These are phyloP conservation scores for Ustilaginoidea virens DNA, from an alignment of 2,329 filamentous ascomycete species.

Conservation along the genomic window DNA sequence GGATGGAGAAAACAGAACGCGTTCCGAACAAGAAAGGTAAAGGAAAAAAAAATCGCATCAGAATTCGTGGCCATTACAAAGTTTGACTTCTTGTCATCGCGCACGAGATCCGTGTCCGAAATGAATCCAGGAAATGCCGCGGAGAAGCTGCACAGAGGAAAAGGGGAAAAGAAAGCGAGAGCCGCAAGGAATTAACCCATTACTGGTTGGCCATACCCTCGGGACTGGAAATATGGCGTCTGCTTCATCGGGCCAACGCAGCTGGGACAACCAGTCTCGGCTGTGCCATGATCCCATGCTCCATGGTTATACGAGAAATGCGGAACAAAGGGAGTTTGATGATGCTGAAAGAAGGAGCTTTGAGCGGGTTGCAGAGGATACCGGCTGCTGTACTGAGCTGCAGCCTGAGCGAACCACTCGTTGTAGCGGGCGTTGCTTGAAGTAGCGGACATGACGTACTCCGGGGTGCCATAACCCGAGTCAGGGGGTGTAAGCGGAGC, in stretches of 20 bases:
- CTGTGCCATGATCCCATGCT: conserved; percentile 34
- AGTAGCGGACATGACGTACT: conserved; percentile 39
- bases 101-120: too few relatives aligned
- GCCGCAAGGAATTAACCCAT: conserved; percentile 38
- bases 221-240: conserved; percentile 30
- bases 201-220: conserved; percentile 37
- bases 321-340: conserved; percentile 22
- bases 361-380: conserved; percentile 28
- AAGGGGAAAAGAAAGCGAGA: conserved; percentile 4
- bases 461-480: conserved; percentile 45
- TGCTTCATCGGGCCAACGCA: conserved; percentile 32
- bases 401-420: conserved; percentile 37
- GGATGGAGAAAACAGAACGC: too few relatives aligned
- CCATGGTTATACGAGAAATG: conserved; percentile 30
- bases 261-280: conserved; percentile 33
- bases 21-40: too few relatives aligned
- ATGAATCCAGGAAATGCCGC: too few relatives aligned
- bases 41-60: too few relatives aligned
- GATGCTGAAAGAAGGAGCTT: conserved; percentile 25
- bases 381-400: conserved; percentile 26
- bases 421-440: conserved; percentile 39
- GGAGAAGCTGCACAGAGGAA: conserved; percentile 3
- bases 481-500: conserved; percentile 43
- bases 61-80: too few relatives aligned
- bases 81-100: too few relatives aligned